These are phyloP conservation scores for Sambucus nigra DNA, from an alignment of 129 eudicot genomes.

Conservation along the genomic window DNA sequence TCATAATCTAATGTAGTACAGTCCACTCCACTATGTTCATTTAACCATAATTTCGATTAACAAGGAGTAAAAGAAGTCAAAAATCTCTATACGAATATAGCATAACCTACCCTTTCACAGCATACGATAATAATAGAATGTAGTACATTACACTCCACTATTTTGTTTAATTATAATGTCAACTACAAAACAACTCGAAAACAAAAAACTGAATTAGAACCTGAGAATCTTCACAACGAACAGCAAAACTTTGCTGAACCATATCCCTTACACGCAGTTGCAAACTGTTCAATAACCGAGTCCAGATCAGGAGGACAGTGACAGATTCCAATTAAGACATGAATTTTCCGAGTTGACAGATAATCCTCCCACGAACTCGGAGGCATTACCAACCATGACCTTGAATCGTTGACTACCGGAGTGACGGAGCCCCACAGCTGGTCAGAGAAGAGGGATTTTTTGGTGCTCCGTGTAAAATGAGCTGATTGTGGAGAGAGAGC, in stretches of 20 bases:
- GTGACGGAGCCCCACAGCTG: slow-evolving; percentile 97
- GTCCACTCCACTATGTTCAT: too few species aligned
- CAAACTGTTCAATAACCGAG: slow-evolving; percentile 31
- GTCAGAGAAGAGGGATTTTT: slow-evolving; percentile 64
- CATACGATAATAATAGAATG: too few species aligned
- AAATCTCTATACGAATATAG: too few species aligned
- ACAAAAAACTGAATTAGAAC: too few species aligned
- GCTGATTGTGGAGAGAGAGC: slow-evolving; percentile 67
- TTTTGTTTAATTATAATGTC: too few species aligned
- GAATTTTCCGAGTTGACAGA: slow-evolving; percentile 71
- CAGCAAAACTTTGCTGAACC: slow-evolving; percentile 72
- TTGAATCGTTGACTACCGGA: slow-evolving; percentile 62
- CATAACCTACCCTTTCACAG: too few species aligned
- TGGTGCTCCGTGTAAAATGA: slow-evolving; percentile 92
- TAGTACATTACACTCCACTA: too few species aligned
- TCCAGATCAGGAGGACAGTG: slow-evolving; percentile 79
- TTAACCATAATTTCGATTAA: too few species aligned
- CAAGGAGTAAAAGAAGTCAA: too few species aligned
- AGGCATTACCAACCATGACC: slow-evolving; percentile 63
- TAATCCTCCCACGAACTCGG: slow-evolving; percentile 91
- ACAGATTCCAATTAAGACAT: slow-evolving; percentile 71
- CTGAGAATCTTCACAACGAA: too few species aligned
- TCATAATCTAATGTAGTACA: too few species aligned
- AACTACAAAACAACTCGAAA: too few species aligned
- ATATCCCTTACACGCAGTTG: slow-evolving; percentile 42